Conservation (phyloP, 2,329 filamentous ascomycete species). For the Xylariaceae sp. region DNA sequence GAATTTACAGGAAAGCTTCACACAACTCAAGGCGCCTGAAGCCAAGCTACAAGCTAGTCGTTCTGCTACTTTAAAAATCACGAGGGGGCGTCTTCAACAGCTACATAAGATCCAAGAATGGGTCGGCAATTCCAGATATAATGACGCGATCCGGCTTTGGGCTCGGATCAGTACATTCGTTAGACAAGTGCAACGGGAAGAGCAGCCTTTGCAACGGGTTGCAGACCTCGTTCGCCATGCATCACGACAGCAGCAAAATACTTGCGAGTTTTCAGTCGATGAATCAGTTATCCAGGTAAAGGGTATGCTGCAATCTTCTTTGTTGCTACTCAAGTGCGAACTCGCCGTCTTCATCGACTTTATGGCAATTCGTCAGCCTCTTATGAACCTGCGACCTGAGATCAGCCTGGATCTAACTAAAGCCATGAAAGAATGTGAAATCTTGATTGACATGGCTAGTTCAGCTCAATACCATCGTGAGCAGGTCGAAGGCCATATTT, state of each 20-base stretch:
- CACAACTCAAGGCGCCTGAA: background rate
- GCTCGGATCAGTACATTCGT: constrained; percentile 18
- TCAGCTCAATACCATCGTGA: constrained; percentile 36
- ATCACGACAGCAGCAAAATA: constrained; percentile 27
- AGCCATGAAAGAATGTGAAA: constrained; percentile 37
- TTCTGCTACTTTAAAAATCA: constrained; percentile 1
- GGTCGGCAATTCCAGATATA: constrained; percentile 22
- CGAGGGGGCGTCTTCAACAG: constrained; percentile 14
- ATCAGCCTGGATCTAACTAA: constrained; percentile 26
- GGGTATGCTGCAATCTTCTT: constrained; percentile 37
- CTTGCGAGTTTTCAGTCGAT: constrained; percentile 33
- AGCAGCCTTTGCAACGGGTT: constrained; percentile 48
- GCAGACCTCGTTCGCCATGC: constrained; percentile 41
- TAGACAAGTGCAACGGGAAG: constrained; percentile 36
- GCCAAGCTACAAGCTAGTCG: background rate
- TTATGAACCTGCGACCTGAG: constrained; percentile 2
- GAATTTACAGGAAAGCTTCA: constrained; percentile 12
- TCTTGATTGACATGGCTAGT: constrained; percentile 37
- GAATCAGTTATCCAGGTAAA: constrained; percentile 35
- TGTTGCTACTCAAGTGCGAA: constrained; percentile 47
- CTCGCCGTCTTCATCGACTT: constrained; percentile 43
- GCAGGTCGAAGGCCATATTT: constrained; percentile 49
- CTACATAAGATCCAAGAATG: constrained; percentile 16
- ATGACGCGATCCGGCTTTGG: constrained; percentile 20
- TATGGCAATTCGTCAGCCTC: constrained; percentile 13